Percentiles rank a stretch among this genome's conserved stretches.
phyloP scores from a whole-genome alignment of 192 early-diverging fungal species.

The Mortierella antarctica region DNA sequence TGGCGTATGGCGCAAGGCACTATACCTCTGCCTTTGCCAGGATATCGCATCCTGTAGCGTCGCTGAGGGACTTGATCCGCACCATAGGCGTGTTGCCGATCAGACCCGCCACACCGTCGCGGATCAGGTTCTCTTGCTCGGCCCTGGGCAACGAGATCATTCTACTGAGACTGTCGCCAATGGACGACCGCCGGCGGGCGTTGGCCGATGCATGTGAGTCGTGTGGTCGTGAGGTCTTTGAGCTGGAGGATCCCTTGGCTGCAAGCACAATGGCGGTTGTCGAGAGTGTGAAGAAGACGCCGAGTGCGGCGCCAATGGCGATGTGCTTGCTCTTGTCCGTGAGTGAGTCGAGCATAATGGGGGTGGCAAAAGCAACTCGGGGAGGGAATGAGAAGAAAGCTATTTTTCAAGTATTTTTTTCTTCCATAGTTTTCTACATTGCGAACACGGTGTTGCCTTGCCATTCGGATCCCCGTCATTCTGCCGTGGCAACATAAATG shows the following conservation, averaged over 20 bases:
- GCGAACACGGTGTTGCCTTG: background rate
- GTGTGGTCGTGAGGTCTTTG: background rate
- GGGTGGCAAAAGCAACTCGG: background rate
- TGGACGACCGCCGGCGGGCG: slow-evolving; percentile 30
- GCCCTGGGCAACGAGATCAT: slow-evolving; percentile 22
- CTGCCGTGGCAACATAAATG: too few species aligned
- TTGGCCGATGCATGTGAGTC: background rate
- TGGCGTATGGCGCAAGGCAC: background rate
- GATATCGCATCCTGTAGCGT: slow-evolving; percentile 92
- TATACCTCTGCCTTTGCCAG: slow-evolving; percentile 63
- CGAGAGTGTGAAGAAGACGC: slow-evolving; percentile 49
- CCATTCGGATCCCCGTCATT: too few species aligned
- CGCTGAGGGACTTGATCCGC: slow-evolving; percentile 84
- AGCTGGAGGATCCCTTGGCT: slow-evolving; percentile 2
- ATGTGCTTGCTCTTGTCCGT: slow-evolving; percentile 53
- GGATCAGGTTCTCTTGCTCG: slow-evolving; percentile 5
- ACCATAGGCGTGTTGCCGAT: slow-evolving; percentile 95
- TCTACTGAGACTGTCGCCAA: slow-evolving; percentile 20
- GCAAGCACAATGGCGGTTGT: slow-evolving; percentile 48
- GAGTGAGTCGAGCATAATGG: slow-evolving; percentile 37
- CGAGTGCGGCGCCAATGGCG: slow-evolving; percentile 48
- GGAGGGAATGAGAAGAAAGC: too few species aligned
- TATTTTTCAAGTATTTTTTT: too few species aligned
- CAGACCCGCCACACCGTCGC: slow-evolving; percentile 81
- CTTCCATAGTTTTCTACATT: too few species aligned